Percentiles rank a stretch among this genome's conserved stretches.
Evolutionary conservation across 202 grass and related monocot species (phyloP).

Genomic region (Zizania palustris): DNA sequence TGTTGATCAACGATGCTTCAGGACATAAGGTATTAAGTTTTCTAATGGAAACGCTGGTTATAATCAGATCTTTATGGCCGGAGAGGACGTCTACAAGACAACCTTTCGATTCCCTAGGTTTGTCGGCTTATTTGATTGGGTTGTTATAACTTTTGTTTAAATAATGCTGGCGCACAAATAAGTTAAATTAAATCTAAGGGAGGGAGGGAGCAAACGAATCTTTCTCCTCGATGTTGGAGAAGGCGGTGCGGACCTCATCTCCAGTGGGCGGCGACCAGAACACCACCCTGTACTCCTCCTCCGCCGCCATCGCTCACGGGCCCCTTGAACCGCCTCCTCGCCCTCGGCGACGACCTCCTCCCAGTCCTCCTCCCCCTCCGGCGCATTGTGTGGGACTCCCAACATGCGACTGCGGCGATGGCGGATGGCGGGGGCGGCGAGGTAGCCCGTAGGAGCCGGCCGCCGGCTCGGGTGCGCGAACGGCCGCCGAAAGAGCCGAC

Average conservation of each 20-base stretch:
- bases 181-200: slow-evolving; percentile 34
- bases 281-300: slow-evolving; percentile 46
- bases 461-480: slow-evolving; percentile 33
- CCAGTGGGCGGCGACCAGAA: slow-evolving; percentile 62
- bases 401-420: slow-evolving; percentile 30
- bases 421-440: slow-evolving; percentile 52
- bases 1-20: too few relatives aligned
- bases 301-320: neutral
- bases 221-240: slow-evolving; percentile 74
- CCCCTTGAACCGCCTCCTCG: neutral
- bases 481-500: slow-evolving; percentile 17
- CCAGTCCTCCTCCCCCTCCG: slow-evolving; percentile 54
- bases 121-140: too few relatives aligned
- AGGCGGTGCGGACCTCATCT: slow-evolving; percentile 68
- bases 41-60: too few relatives aligned
- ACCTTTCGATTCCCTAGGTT: too few relatives aligned
- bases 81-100: too few relatives aligned
- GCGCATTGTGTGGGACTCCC: slow-evolving; percentile 49
- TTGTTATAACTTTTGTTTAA: too few relatives aligned
- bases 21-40: too few relatives aligned
- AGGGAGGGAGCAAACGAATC: slow-evolving; percentile 24
- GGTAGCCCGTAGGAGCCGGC: slow-evolving; percentile 29
- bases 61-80: too few relatives aligned
- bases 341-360: too few relatives aligned
- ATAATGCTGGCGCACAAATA: too few relatives aligned